A percentile compares a stretch with the other conserved stretches of the same genome.
Evolutionary conservation across 2,329 filamentous ascomycete genomes (phyloP).

Genomic region (Thermothelomyces thermophilus): DNA sequence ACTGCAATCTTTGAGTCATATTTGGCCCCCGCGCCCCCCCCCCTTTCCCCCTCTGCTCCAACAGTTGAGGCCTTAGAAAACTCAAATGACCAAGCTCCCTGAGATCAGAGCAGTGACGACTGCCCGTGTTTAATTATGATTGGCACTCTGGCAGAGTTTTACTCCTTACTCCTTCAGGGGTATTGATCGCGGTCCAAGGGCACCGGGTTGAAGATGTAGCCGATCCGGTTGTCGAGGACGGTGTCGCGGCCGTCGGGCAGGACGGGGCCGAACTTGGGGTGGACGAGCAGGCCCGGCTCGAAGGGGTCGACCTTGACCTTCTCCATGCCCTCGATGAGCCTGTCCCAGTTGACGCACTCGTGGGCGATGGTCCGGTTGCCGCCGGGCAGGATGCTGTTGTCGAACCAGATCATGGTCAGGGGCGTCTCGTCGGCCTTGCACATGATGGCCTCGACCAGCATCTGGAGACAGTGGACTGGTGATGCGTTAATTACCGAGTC

Average conservation of each 20-base stretch:
- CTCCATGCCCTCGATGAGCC: background rate
- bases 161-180: background rate
- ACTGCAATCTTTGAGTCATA: too few species aligned
- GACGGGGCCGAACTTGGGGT: background rate
- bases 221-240: background rate
- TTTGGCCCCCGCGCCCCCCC: too few species aligned
- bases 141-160: too few species aligned
- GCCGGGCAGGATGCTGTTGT: constrained; percentile 1
- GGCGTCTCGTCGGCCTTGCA: constrained; percentile 2
- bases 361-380: constrained; percentile 1
- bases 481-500: too few species aligned
- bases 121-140: too few species aligned
- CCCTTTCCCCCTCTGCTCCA: too few species aligned
- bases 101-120: too few species aligned
- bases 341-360: constrained; percentile 1
- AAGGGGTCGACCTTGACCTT: constrained; percentile 1
- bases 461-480: background rate
- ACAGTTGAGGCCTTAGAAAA: too few species aligned
- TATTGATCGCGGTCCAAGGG: background rate
- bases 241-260: background rate
- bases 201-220: background rate
- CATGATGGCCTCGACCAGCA: constrained; percentile 1
- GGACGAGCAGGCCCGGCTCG: background rate
- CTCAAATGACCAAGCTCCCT: too few species aligned
- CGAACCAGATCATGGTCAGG: constrained; percentile 3